phyloP scores from a whole-genome alignment of 208 protist species.

The Acanthamoeba healyi region DNA sequence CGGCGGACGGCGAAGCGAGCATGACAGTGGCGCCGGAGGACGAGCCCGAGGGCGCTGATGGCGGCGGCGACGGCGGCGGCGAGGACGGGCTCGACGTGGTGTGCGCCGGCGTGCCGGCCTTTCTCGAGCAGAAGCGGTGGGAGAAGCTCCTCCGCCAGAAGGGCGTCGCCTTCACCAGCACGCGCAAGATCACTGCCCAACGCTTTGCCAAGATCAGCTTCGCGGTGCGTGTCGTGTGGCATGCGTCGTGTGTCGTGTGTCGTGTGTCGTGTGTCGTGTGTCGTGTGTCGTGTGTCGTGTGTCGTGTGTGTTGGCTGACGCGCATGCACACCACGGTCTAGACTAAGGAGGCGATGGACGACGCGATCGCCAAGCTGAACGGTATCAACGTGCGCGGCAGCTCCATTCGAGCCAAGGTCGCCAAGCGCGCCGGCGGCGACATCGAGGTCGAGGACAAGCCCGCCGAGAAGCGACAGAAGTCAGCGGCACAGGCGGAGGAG shows the following conservation, averaged over 20 bases:
- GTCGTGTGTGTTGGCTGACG: background rate
- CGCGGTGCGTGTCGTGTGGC: background rate
- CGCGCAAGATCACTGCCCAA: conserved; percentile 4
- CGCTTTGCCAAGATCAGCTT: conserved; percentile 66
- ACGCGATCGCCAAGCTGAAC: conserved; percentile 33
- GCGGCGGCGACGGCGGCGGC: background rate
- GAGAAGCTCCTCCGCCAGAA: conserved; percentile 19
- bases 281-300: too few species aligned
- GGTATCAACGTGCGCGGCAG: background rate
- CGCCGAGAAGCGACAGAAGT: conserved; percentile 15
- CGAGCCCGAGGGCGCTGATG: background rate
- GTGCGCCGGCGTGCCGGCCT: conserved; percentile 29
- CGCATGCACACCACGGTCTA: background rate
- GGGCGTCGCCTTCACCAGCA: conserved; percentile 2
- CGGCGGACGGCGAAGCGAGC: background rate
- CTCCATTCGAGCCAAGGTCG: background rate
- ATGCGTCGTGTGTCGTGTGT: background rate
- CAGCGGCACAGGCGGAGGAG: background rate
- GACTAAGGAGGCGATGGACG: conserved; percentile 18
- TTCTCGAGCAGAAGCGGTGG: background rate
- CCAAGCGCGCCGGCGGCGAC: background rate
- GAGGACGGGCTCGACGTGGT: conserved; percentile 8
- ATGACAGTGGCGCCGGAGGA: background rate
- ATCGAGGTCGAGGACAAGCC: background rate
- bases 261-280: background rate